phyloP scores from a whole-genome alignment of 805 yeast genomes.

The Wickerhamomyces kurtzmanii region DNA sequence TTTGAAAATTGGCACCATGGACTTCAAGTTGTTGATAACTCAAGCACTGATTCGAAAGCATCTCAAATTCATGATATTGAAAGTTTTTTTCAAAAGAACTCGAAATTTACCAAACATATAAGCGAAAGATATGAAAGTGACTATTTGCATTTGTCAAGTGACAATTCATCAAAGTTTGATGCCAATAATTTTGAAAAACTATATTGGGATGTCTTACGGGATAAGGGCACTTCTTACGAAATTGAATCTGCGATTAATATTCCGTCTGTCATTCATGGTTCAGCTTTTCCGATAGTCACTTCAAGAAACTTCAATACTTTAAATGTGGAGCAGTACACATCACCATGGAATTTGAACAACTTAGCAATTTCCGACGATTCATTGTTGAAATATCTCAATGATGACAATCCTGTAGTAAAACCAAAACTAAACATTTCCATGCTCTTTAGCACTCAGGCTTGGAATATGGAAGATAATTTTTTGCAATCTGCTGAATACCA shows the following conservation, averaged over 20 bases:
- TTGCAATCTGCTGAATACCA: constrained; percentile 42
- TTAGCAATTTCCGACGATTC: constrained; percentile 40
- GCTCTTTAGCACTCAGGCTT: constrained; percentile 43
- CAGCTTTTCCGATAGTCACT: constrained; percentile 24
- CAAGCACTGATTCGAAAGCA: constrained; percentile 25
- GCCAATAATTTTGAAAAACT: constrained; percentile 24
- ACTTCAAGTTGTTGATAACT: constrained; percentile 26
- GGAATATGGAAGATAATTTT: constrained; percentile 56
- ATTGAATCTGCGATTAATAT: constrained; percentile 25
- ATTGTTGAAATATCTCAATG: constrained; percentile 31
- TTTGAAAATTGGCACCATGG: constrained; percentile 33
- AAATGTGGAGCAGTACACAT: too few species aligned
- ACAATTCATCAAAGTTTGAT: constrained; percentile 6
- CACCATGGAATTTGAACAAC: constrained; percentile 53
- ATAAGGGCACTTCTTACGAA: constrained; percentile 19
- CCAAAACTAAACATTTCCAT: constrained; percentile 41
- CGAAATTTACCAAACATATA: constrained; percentile 25
- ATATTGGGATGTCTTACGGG: constrained; percentile 31
- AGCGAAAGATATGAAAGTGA: constrained; percentile 1
- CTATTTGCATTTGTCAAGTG: constrained; percentile 14
- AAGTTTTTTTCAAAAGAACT: constrained; percentile 50
- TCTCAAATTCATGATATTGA: constrained; percentile 45
- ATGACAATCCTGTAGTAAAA: constrained; percentile 29
- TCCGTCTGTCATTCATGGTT: constrained; percentile 27
- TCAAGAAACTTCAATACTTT: too few species aligned